Conservation (phyloP, 768 basidiomycete species). For the Rhodocollybia butyracea region DNA sequence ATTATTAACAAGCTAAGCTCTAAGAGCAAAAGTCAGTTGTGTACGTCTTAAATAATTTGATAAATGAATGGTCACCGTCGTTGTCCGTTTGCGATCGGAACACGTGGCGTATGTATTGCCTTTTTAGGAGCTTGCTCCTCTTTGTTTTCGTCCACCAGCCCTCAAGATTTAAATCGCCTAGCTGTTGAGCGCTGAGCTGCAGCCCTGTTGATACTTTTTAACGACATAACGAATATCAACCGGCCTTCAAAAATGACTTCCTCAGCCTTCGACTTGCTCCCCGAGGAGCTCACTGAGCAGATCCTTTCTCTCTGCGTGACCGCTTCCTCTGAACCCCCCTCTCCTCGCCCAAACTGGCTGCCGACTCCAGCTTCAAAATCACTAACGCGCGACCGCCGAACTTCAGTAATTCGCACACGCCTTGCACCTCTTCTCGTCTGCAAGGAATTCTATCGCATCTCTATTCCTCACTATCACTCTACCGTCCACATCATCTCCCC, state of each 20-base stretch:
- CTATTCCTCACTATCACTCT: conserved; percentile 55
- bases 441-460: conserved; percentile 51
- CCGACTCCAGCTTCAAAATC: conserved; percentile 14
- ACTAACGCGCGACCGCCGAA: neutral
- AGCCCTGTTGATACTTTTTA: too few relatives aligned
- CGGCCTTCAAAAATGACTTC: conserved; percentile 10
- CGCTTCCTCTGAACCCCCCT: conserved; percentile 16
- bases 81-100: too few relatives aligned
- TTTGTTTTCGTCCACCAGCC: too few relatives aligned
- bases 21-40: too few relatives aligned
- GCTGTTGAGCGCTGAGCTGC: too few relatives aligned
- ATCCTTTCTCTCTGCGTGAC: conserved; percentile 34
- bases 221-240: too few relatives aligned
- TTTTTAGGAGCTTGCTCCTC: too few relatives aligned
- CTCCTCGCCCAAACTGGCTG: conserved; percentile 21
- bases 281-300: conserved; percentile 41
- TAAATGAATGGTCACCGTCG: too few relatives aligned
- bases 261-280: conserved; percentile 13
- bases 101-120: too few relatives aligned
- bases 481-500: conserved; percentile 42
- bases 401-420: conserved; percentile 15
- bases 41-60: too few relatives aligned
- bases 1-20: too few relatives aligned
- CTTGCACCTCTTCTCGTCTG: conserved; percentile 49
- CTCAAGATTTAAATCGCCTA: too few relatives aligned